These are phyloP conservation scores for Elaeis oleifera DNA, from an alignment of 202 grass and related monocot species.

Conservation along the genomic window DNA sequence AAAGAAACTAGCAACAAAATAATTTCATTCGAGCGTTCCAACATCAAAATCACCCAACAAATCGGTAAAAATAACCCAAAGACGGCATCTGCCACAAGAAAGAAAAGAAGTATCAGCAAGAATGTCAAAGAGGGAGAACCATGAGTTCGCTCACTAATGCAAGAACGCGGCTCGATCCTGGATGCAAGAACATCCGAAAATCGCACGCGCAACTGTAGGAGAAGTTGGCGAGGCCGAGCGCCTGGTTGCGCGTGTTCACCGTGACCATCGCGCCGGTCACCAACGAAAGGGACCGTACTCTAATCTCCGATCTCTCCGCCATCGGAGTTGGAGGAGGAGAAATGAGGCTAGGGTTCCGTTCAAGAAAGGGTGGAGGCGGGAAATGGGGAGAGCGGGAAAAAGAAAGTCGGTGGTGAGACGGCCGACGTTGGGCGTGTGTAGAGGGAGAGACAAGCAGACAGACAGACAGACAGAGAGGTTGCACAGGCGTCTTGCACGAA, in stretches of 20 bases:
- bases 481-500: no score
- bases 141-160: slow-evolving; percentile 49
- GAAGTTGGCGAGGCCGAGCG: slow-evolving; percentile 80
- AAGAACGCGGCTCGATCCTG: slow-evolving; percentile 20
- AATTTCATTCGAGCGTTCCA: no score
- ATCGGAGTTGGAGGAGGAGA: slow-evolving; percentile 21
- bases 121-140: slow-evolving; percentile 86
- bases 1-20: no score
- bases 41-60: no score
- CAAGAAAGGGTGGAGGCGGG: no score
- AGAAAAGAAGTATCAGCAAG: slow-evolving; percentile 28
- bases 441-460: no score
- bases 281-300: slow-evolving; percentile 4
- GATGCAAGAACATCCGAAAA: slow-evolving; percentile 42
- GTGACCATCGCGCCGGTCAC: slow-evolving; percentile 42
- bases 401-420: no score
- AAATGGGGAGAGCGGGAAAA: no score
- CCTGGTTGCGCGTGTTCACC: slow-evolving; percentile 77
- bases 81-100: neutral
- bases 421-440: no score
- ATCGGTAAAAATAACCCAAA: no score
- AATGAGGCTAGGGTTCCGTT: no score
- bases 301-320: slow-evolving; percentile 37
- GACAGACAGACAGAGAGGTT: no score
- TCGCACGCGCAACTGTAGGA: slow-evolving; percentile 56